Base-by-base conservation (phyloP, 202 grass and related monocot genomes). In the Zoysia matrella region DNA sequence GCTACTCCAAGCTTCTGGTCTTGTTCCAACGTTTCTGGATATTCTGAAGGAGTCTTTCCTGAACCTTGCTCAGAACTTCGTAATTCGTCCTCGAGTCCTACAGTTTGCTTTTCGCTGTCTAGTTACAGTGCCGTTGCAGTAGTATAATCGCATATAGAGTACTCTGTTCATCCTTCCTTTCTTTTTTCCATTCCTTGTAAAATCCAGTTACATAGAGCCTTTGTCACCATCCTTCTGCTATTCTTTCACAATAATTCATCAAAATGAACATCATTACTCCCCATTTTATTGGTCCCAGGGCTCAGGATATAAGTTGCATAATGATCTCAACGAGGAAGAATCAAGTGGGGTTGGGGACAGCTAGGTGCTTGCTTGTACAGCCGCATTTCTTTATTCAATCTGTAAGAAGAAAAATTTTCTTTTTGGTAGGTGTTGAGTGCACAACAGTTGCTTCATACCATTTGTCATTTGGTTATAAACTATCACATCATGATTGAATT, bases 351-450 rank as follows among this genome's bases (percentile, higher is more conserved):
- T 63, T 57, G 45, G 82, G 77, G 88, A 86, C 79, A 86, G 77
- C 88, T 78, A 89, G 79, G 83, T 89, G 88, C 88, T 89, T 86
- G 83, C 75, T 82, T 97, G 95, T 97, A 97, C 92, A 97, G 95
- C 75, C 88, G 86, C 80, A 97, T 92, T 94, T 97, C 90, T 97
- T 94, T 77, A 97, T 97, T 97, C 90, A 94, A 94, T 92, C 92
- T 94, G 92, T 97, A 94, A 97, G 92, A 94, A 93, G 82, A 72
- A 84, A 55, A 7, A 52, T 72, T 87, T 85, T 69, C 2, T 74
- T 86, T 85, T 83, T 50, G 80, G 62, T 83, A 80, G 88, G 71
- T 71, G 15, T 83, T 86, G 83, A 74, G 83, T 86, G 74, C 83
- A 86, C 69, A 82, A 71, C 63, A 58, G 78, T 77, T 61, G 74